Percentiles rank a stretch among this genome's conserved stretches.
phyloP scores from a whole-genome alignment of 306 rosid species.

The Vigna nakashimae region DNA sequence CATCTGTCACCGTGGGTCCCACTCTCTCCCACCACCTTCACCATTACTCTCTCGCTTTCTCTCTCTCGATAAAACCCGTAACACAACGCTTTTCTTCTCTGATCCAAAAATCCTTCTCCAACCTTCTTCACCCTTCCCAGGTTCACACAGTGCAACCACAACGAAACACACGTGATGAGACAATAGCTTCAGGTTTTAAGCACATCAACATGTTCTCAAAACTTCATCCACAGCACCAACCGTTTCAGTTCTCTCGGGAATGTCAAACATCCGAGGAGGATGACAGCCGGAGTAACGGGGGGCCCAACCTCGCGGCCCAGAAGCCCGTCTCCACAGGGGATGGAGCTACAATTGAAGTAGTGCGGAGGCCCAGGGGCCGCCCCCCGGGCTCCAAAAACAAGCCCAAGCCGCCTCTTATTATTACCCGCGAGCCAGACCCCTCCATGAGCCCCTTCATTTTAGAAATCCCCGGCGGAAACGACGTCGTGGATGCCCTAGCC shows the following conservation, averaged over 20 bases:
- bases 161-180: constrained; percentile 26
- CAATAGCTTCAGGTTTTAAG: constrained; percentile 7
- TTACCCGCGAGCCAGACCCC: constrained; percentile 61
- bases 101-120: background rate
- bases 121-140: background rate
- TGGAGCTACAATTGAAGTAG: constrained; percentile 69
- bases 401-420: constrained; percentile 64
- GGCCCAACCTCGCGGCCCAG: constrained; percentile 35
- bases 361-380: constrained; percentile 76
- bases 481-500: constrained; percentile 67
- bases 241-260: constrained; percentile 59
- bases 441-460: constrained; percentile 77
- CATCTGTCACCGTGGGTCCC: constrained; percentile 50
- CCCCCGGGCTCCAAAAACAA: constrained; percentile 65
- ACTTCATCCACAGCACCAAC: constrained; percentile 53
- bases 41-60: constrained; percentile 48
- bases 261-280: constrained; percentile 67
- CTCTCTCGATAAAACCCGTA: constrained; percentile 22
- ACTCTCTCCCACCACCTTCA: constrained; percentile 37
- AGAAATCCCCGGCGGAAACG: constrained; percentile 68
- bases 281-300: constrained; percentile 60
- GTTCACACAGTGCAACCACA: no score
- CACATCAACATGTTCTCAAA: constrained; percentile 64
- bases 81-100: background rate
- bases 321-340: constrained; percentile 42